Evolutionary conservation across 1,284 basidiomycete species (phyloP).

Genomic region (Peniophora sp.): DNA sequence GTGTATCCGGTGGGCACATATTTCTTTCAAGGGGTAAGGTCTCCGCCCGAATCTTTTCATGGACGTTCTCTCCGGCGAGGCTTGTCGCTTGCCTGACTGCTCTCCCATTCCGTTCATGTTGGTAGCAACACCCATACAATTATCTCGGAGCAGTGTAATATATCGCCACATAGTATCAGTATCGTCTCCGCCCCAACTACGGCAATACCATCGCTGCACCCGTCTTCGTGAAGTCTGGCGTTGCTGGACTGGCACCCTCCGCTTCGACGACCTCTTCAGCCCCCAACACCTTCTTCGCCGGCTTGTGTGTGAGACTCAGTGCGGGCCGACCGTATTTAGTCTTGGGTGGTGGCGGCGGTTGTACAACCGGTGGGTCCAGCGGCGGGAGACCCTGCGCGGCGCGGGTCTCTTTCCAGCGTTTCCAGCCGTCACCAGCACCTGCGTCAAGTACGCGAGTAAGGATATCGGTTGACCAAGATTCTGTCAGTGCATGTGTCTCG

Average conservation of each 20-base stretch:
- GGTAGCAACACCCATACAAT: no score
- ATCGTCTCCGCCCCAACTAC: conserved; percentile 15
- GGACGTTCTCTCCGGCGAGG: no score
- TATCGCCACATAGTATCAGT: neutral
- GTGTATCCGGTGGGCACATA: no score
- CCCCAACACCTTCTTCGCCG: conserved; percentile 6
- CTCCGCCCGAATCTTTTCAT: no score
- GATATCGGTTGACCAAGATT: conserved; percentile 62
- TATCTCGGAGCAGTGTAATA: no score
- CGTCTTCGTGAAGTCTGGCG: conserved; percentile 24
- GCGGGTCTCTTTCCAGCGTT: conserved; percentile 42
- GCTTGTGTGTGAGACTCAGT: neutral
- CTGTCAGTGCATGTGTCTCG: conserved; percentile 42
- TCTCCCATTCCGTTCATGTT: no score
- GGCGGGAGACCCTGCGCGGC: conserved; percentile 37
- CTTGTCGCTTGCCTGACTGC: no score
- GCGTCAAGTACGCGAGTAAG: conserved; percentile 60
- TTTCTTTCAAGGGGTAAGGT: no score
- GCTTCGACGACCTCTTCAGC: conserved; percentile 14
- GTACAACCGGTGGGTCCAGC: conserved; percentile 28
- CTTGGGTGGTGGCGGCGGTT: neutral
- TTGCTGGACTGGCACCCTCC: conserved; percentile 12
- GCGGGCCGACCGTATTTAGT: neutral
- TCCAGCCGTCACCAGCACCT: conserved; percentile 54
- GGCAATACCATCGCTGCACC: conserved; percentile 46